Conservation (phyloP, 2,329 filamentous ascomycete genomes). For the Epichloe sylvatica region DNA sequence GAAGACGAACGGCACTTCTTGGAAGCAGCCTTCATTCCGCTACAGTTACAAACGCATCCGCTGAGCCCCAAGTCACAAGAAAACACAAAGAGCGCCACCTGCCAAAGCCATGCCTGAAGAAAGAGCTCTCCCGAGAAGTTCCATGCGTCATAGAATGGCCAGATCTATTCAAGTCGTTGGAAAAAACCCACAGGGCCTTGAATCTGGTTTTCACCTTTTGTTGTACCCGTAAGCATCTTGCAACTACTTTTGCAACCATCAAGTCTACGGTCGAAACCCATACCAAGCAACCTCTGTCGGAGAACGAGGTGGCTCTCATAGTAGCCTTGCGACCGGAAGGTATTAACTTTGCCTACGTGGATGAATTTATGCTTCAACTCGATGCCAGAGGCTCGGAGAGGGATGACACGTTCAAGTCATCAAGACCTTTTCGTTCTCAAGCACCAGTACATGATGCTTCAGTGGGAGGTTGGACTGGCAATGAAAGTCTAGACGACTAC, state of each 20-base stretch:
- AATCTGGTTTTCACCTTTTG: constrained; percentile 94
- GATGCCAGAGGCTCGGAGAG: constrained; percentile 56
- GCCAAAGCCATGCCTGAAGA: not conserved
- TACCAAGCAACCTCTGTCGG: constrained; percentile 51
- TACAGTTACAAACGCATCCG: not conserved
- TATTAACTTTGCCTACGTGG: constrained; percentile 74
- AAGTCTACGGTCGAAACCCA: constrained; percentile 73
- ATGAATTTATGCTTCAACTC: constrained; percentile 69
- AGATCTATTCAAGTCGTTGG: constrained; percentile 54
- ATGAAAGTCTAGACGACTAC: constrained; percentile 25
- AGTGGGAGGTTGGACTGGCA: constrained; percentile 41
- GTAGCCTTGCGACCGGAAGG: constrained; percentile 63
- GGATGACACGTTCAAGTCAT: constrained; percentile 47
- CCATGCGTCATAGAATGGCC: constrained; percentile 48
- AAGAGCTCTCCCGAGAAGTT: not conserved
- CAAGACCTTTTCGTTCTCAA: constrained; percentile 32
- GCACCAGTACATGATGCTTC: constrained; percentile 39
- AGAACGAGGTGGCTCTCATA: constrained; percentile 73
- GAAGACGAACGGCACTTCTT: not conserved
- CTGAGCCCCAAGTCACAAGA: not conserved
- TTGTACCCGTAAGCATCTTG: constrained; percentile 79
- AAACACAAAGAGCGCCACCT: not conserved
- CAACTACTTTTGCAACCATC: constrained; percentile 84
- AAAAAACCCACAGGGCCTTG: constrained; percentile 66
- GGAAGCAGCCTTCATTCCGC: not conserved